Conservation (phyloP, 2,329 filamentous ascomycete genomes). For the Aspergillus japonicus region DNA sequence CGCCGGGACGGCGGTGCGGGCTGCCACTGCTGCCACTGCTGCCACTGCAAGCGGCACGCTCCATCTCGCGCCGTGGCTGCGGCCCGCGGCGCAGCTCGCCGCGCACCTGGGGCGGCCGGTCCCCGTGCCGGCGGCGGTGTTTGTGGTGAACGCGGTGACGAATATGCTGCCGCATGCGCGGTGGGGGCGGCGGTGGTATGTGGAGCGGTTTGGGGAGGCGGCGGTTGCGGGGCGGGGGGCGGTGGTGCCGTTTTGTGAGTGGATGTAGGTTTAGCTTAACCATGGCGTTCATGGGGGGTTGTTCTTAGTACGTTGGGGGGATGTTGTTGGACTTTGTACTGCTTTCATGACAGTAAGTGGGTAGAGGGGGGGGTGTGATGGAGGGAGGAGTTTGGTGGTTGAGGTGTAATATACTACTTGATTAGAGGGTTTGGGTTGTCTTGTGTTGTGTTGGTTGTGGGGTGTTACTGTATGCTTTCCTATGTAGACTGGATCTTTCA, state of each 20-base stretch:
- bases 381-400: no score
- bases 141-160: conserved; percentile 82
- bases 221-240: conserved; percentile 74
- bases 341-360: no score
- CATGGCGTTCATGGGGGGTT: not conserved
- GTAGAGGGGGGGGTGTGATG: no score
- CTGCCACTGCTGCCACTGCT: not conserved
- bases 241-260: conserved; percentile 59
- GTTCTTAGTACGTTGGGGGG: not conserved
- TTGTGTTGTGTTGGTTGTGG: no score
- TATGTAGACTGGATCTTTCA: no score
- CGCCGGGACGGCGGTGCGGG: conserved; percentile 38
- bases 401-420: no score
- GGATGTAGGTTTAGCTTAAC: conserved; percentile 30
- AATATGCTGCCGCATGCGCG: conserved; percentile 87
- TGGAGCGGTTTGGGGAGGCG: conserved; percentile 80
- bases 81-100: conserved; percentile 31
- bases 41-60: conserved; percentile 15
- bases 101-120: conserved; percentile 44
- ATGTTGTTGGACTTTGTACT: not conserved
- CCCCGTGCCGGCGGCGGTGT: conserved; percentile 72
- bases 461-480: no score
- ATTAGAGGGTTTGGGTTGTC: no score
- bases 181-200: conserved; percentile 81
- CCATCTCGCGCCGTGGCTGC: conserved; percentile 37